Base-by-base conservation (phyloP, 2,329 filamentous ascomycete genomes). In the Volutella citrinella region DNA sequence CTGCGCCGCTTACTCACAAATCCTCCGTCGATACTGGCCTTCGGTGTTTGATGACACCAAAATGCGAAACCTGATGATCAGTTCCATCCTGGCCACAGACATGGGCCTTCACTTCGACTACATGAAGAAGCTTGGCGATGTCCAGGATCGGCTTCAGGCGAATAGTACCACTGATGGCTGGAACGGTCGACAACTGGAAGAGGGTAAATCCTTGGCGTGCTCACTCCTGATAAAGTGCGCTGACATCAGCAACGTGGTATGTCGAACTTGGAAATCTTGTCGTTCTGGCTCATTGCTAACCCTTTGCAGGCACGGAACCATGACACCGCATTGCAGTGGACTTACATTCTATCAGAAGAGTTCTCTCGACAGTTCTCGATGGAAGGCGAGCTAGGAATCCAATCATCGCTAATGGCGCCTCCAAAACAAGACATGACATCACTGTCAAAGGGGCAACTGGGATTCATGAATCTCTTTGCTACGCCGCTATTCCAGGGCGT, bases 31-130 rank as follows among this genome's bases (percentile, higher is more conserved):
- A 30, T 83, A 97, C 59, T 98, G 93, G 93, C 88, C 90, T 0
- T 71, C 77, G 5, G 84, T 84, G 3, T 94, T 94, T 49, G 74
- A 83, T 44, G 83, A 93, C 51, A 73, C 74, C 28, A 81, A 81
- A 38, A 87, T 97, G 75, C 82, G 91, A 35, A 85, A 83, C 48
- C 69, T 95, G 7, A 93, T 97, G 83, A 97, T 96, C 52, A 95
- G 88, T 59, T 93, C 88, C n/a, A 97, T 98, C 40, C 69, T 98
- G 16, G 88, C 93, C 4, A 98, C 93, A 1, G 93, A 98, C 55
- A 98, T 98, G 93, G 89, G 89, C 7, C 66, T 95, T 7, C 93
- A 98, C 63, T 95, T 95, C 52, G 89, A 94, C 52, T 98, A 96
- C 61, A 97, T 97, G 89, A 82, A 83, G 54, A 86, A 84, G 57